Evolutionary conservation across 2,329 filamentous ascomycete genomes (phyloP).

Genomic region (Fusarium sambucinum): DNA sequence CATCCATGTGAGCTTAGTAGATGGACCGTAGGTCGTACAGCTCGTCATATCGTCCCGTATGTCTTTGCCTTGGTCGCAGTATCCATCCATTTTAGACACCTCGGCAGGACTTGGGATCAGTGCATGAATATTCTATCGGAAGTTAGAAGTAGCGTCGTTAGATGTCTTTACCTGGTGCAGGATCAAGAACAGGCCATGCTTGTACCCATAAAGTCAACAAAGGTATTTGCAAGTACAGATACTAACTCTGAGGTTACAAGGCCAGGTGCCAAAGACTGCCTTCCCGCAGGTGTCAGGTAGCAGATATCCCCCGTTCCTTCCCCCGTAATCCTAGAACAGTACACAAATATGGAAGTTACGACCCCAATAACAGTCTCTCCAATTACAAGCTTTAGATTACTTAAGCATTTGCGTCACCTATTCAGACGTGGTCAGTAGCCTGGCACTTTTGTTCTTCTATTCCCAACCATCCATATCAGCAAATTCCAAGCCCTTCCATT

Average conservation of each 20-base stretch:
- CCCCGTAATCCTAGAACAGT: background rate
- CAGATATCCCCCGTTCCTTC: background rate
- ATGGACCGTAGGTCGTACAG: conserved; percentile 33
- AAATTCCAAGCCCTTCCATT: conserved; percentile 11
- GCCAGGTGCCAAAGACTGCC: background rate
- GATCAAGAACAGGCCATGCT: background rate
- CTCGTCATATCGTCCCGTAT: conserved; percentile 26
- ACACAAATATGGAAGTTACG: background rate
- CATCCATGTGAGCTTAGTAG: conserved; percentile 33
- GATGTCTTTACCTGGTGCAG: background rate
- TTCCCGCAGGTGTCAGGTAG: background rate
- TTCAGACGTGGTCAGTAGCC: background rate
- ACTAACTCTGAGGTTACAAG: background rate
- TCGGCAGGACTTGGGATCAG: background rate
- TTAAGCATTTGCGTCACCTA: conserved; percentile 8
- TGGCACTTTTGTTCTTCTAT: conserved; percentile 24
- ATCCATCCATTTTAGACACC: conserved; percentile 20
- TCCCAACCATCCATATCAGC: background rate
- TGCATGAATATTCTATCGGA: conserved; percentile 6
- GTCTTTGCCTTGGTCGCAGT: conserved; percentile 16
- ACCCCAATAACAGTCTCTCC: background rate
- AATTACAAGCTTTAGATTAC: background rate
- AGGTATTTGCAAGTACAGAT: background rate
- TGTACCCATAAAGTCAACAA: background rate
- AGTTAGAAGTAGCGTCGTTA: background rate